A percentile compares a stretch with the other conserved stretches of the same genome.
These are phyloP conservation scores for Blastobotrys apis DNA, from an alignment of 1,139 yeast genomes.

Conservation along the genomic window DNA sequence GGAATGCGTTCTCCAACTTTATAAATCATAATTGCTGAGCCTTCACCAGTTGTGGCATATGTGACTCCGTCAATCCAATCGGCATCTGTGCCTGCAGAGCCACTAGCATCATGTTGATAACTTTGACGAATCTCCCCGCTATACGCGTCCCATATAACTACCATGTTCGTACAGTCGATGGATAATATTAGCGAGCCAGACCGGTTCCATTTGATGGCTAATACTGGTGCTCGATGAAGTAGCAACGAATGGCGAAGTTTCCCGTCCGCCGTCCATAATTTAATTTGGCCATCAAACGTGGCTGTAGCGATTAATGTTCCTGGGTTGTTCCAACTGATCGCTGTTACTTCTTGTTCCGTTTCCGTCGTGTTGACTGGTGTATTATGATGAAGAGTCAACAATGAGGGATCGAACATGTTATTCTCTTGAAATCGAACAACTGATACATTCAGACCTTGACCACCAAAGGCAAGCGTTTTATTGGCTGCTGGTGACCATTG, in stretches of 20 bases:
- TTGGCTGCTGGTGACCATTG: slow-evolving; percentile 26
- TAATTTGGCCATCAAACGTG: slow-evolving; percentile 32
- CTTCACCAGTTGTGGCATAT: slow-evolving; percentile 64
- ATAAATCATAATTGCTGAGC: slow-evolving; percentile 55
- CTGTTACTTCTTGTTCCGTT: slow-evolving; percentile 28
- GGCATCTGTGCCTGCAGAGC: slow-evolving; percentile 45
- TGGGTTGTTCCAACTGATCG: slow-evolving; percentile 30
- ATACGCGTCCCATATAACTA: slow-evolving; percentile 52
- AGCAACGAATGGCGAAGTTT: slow-evolving; percentile 53
- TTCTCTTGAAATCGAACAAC: slow-evolving; percentile 12
- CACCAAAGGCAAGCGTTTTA: slow-evolving; percentile 23
- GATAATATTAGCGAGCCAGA: slow-evolving; percentile 41
- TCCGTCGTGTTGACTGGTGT: slow-evolving; percentile 21
- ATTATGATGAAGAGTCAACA: slow-evolving; percentile 15
- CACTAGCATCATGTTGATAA: slow-evolving; percentile 16
- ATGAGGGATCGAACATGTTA: background rate
- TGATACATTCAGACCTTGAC: slow-evolving; percentile 13
- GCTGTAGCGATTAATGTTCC: slow-evolving; percentile 34
- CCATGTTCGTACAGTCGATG: slow-evolving; percentile 40
- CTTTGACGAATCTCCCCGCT: slow-evolving; percentile 43
- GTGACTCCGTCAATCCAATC: slow-evolving; percentile 72
- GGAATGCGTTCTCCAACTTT: slow-evolving; percentile 50
- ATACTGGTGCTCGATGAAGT: slow-evolving; percentile 51
- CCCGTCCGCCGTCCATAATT: slow-evolving; percentile 34
- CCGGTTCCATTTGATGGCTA: slow-evolving; percentile 49